A percentile compares a stretch with the other conserved stretches of the same genome.
These are phyloP conservation scores for Podospora bellae-mahoneyi DNA, from an alignment of 495 filamentous ascomycete species.

Conservation along the genomic window DNA sequence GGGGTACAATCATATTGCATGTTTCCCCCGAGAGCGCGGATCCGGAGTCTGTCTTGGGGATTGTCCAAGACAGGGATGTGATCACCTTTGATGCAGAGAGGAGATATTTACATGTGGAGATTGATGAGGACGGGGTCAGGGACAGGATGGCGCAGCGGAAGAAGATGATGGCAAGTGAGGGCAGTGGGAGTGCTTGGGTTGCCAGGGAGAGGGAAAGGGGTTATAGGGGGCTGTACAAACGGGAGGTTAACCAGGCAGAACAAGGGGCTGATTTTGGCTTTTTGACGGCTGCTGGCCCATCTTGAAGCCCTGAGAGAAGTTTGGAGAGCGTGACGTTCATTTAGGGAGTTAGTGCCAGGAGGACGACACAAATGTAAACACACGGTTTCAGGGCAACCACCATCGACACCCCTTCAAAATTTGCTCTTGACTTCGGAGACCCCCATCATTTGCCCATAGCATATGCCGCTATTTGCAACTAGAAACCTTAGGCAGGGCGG, in stretches of 20 bases:
- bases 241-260: constrained; percentile 62
- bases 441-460: too few species aligned
- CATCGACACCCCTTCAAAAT: too few species aligned
- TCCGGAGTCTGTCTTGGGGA: constrained; percentile 54
- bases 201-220: constrained; percentile 48
- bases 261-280: constrained; percentile 65
- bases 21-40: constrained; percentile 60
- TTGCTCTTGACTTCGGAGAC: too few species aligned
- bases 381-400: neutral
- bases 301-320: neutral
- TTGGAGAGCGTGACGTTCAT: neutral
- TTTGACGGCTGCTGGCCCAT: constrained; percentile 47
- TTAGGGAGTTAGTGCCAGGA: neutral
- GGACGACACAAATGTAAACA: neutral
- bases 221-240: constrained; percentile 63
- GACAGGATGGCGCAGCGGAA: constrained; percentile 39
- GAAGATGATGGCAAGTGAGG: constrained; percentile 13
- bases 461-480: too few species aligned
- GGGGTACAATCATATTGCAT: constrained; percentile 65
- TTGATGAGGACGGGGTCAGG: constrained; percentile 48
- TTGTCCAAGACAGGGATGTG: constrained; percentile 58
- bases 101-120: constrained; percentile 43
- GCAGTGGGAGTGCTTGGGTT: constrained; percentile 28
- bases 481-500: too few species aligned
- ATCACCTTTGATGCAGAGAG: constrained; percentile 53